Base-by-base conservation (phyloP, 768 basidiomycete species). In the Tylopilus felleus region DNA sequence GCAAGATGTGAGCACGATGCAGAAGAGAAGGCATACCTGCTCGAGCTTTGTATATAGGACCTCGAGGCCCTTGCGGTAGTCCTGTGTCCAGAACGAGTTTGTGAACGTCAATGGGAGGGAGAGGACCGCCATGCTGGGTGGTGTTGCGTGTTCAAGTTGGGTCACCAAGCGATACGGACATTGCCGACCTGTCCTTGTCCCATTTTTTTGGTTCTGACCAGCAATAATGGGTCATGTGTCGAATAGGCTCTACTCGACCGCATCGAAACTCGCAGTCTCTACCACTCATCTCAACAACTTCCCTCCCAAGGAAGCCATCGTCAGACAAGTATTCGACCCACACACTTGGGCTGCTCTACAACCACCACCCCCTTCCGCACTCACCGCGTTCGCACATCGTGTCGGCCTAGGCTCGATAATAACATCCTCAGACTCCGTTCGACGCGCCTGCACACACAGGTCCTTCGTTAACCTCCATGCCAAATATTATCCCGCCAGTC, bases 31-130 rank as follows among this genome's bases (percentile, higher is more conserved):
- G 62, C 75, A 46, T 56, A 86, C 91, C 79, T 90, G 87, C 61
- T 92, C 86, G 23, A 93, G 82, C 70, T 90, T 86, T 41, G 65
- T 70, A 66, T 83, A 92, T 29, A 93, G 72, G 22, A 88, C 80
- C 58, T 96, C 84, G 27, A 97, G 78, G 31, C 93, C 94, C 55
- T 74, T 81, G 42, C 90, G 79, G 67, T 92, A 94, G 74, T 94
- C 92, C 69, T 91, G 87, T 16, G 93, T 82, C 94, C 94, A 97
- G 76, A 97, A 97, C 28, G 93, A 94, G 70, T 96, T 95, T 52
- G 79, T 83, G 69, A 97, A 97, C 16, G 81, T 81, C 54, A 92
- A 77, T n/a, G 93, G 93, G 65, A 95, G 82, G 41, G 92, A 90
- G 58, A 96, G 74, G 59, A 91, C 88, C 57, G 92, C 88, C 93